These are phyloP conservation scores for Amauroascus verrucosus DNA, from an alignment of 2,329 filamentous ascomycete species.

Conservation along the genomic window DNA sequence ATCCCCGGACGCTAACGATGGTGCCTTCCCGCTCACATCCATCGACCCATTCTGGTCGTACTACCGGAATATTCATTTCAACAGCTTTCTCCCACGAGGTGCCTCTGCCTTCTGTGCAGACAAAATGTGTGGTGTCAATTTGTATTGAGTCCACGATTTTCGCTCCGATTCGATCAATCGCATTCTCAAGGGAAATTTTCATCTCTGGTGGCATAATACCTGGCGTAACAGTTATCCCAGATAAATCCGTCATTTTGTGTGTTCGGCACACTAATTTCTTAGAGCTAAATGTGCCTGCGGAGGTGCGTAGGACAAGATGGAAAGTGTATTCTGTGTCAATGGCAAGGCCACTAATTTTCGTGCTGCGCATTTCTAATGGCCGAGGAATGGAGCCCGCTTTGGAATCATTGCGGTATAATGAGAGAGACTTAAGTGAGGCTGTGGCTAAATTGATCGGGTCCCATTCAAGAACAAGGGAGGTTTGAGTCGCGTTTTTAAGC, in stretches of 20 bases:
- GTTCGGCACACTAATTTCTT: constrained; percentile 79
- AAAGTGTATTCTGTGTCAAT: constrained; percentile 95
- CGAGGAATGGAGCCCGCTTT: constrained; percentile 93
- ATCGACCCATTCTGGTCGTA: constrained; percentile 92
- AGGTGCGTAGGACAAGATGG: constrained; percentile 82
- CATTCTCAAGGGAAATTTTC: constrained; percentile 61
- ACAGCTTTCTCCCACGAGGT: constrained; percentile 90
- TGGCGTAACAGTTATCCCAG: constrained; percentile 86
- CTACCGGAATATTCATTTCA: constrained; percentile 95
- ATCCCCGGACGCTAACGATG: constrained; percentile 87
- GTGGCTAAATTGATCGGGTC: constrained; percentile 89
- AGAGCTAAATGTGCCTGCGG: constrained; percentile 73
- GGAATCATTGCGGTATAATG: constrained; percentile 87
- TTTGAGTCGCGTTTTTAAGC: constrained; percentile 95
- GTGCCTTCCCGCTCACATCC: constrained; percentile 90
- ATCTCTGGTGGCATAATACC: constrained; percentile 67
- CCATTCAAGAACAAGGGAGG: constrained; percentile 97
- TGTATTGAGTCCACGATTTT: constrained; percentile 82
- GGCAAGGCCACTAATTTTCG: constrained; percentile 93
- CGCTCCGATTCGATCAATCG: constrained; percentile 80
- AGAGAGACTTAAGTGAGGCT: constrained; percentile 78
- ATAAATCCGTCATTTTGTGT: constrained; percentile 97
- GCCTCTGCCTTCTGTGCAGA: constrained; percentile 86
- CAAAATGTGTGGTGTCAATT: constrained; percentile 97
- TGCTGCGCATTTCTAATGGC: constrained; percentile 77